Percentiles rank a stretch among this genome's conserved stretches.
Evolutionary conservation across 345 rosid genomes (phyloP).

Genomic region (Microcos paniculata): DNA sequence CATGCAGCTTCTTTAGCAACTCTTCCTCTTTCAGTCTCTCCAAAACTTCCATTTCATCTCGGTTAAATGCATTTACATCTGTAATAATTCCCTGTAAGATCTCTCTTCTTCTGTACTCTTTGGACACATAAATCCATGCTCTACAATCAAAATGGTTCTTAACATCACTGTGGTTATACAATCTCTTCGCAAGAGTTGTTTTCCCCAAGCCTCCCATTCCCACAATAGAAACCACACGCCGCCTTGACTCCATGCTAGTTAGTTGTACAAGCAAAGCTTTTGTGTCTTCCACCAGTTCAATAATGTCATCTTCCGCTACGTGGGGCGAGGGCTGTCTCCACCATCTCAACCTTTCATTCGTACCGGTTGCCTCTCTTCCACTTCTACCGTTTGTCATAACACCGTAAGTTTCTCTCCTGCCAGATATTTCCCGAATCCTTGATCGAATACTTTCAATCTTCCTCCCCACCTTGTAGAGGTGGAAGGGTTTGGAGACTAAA

Average conservation of each 20-base stretch:
- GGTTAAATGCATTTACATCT: conserved; percentile 3
- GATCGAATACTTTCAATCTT: conserved; percentile 7
- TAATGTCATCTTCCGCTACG: background rate
- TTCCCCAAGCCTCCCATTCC: conserved; percentile 24
- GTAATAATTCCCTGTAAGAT: conserved; percentile 17
- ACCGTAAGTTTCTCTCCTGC: background rate
- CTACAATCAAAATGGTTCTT: conserved; percentile 18
- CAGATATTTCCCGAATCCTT: conserved; percentile 2
- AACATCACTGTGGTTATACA: conserved; percentile 7
- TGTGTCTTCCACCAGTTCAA: conserved; percentile 11
- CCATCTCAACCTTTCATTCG: conserved; percentile 9
- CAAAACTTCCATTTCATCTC: conserved; percentile 15
- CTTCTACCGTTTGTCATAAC: background rate
- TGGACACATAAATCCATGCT: conserved; percentile 21
- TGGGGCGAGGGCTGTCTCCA: conserved; percentile 20
- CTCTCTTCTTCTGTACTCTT: conserved; percentile 13
- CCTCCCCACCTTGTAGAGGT: conserved; percentile 19
- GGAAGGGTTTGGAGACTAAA: conserved; percentile 1
- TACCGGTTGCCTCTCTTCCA: background rate
- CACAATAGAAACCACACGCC: conserved; percentile 11
- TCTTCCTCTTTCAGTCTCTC: conserved; percentile 18
- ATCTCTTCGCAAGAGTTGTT: conserved; percentile 23
- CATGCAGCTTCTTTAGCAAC: conserved; percentile 2
- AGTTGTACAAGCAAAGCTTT: conserved; percentile 3
- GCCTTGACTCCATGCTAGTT: conserved; percentile 16